Conservation (phyloP, 169 alveolate genomes). For the Plasmodium knowlesi region DNA sequence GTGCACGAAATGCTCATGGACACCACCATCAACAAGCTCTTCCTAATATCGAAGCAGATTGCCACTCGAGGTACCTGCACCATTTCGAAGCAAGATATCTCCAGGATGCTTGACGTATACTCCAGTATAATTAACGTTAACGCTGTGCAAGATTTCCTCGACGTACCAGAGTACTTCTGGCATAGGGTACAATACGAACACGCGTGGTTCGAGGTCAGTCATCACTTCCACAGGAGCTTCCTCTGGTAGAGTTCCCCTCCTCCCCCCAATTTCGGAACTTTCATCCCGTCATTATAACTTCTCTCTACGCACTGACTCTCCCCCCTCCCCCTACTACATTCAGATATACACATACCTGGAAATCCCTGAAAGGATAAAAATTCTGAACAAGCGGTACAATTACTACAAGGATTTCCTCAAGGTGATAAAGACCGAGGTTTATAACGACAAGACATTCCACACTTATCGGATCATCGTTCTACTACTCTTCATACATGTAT, state of each 20-base stretch:
- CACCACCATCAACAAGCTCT: slow-evolving; percentile 76
- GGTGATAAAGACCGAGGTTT: slow-evolving; percentile 56
- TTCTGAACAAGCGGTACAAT: slow-evolving; percentile 57
- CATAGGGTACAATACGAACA: slow-evolving; percentile 74
- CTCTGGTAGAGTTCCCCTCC: not conserved
- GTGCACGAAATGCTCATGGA: slow-evolving; percentile 81
- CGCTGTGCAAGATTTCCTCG: slow-evolving; percentile 82
- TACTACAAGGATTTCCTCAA: slow-evolving; percentile 72
- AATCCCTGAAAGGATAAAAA: slow-evolving; percentile 66
- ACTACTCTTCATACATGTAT: slow-evolving; percentile 58
- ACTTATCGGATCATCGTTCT: slow-evolving; percentile 47
- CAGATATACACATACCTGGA: slow-evolving; percentile 75
- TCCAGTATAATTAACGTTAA: slow-evolving; percentile 80
- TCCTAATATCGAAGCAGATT: slow-evolving; percentile 77
- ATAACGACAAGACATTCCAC: slow-evolving; percentile 59
- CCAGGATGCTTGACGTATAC: slow-evolving; percentile 77
- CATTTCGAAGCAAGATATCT: slow-evolving; percentile 71
- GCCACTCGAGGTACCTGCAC: slow-evolving; percentile 78
- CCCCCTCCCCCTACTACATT: not conserved
- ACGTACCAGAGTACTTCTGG: slow-evolving; percentile 84
- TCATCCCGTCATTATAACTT: too few species aligned
- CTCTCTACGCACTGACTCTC: too few species aligned
- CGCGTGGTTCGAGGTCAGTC: slow-evolving; percentile 70
- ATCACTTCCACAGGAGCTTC: not conserved
- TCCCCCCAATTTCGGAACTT: too few species aligned